Percentiles rank a stretch among this genome's conserved stretches.
These are phyloP conservation scores for Allium fistulosum DNA, from an alignment of 106 monocot species.

Conservation along the genomic window DNA sequence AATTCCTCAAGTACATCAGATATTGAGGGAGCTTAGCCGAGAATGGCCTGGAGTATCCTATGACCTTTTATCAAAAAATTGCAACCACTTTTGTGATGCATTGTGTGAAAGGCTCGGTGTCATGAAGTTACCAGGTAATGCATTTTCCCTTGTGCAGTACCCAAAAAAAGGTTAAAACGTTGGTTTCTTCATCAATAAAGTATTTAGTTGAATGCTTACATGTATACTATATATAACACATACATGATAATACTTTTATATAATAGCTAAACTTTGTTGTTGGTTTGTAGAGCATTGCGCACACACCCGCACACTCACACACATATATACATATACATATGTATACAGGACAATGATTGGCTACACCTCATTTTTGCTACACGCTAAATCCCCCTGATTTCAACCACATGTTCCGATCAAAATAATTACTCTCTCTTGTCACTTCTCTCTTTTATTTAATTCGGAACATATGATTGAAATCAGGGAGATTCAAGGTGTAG, in stretches of 20 bases:
- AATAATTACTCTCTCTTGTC: too few species aligned
- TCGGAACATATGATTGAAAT: too few species aligned
- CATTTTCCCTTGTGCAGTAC: background rate
- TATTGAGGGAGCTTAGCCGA: slow-evolving; percentile 73
- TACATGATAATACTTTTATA: background rate
- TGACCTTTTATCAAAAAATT: slow-evolving; percentile 83
- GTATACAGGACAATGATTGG: too few species aligned
- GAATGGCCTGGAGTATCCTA: slow-evolving; percentile 86
- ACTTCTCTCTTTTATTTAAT: too few species aligned
- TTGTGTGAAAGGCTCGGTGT: slow-evolving; percentile 77
- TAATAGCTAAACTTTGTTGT: too few species aligned
- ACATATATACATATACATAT: too few species aligned
- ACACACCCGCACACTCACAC: too few species aligned
- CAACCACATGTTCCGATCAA: too few species aligned
- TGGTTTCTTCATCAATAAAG: background rate
- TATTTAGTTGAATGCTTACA: background rate
- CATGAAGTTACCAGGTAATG: slow-evolving; percentile 77
- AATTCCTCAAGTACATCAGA: slow-evolving; percentile 57
- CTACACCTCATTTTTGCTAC: too few species aligned
- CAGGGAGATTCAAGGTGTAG: too few species aligned
- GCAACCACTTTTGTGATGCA: slow-evolving; percentile 92
- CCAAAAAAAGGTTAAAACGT: background rate
- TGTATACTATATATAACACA: background rate
- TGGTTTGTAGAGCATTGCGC: too few species aligned
- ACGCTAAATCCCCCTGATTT: too few species aligned